Evolutionary conservation across 202 grass and related monocot species (phyloP).

Genomic region (Schoenoplectus tabernaemontani): DNA sequence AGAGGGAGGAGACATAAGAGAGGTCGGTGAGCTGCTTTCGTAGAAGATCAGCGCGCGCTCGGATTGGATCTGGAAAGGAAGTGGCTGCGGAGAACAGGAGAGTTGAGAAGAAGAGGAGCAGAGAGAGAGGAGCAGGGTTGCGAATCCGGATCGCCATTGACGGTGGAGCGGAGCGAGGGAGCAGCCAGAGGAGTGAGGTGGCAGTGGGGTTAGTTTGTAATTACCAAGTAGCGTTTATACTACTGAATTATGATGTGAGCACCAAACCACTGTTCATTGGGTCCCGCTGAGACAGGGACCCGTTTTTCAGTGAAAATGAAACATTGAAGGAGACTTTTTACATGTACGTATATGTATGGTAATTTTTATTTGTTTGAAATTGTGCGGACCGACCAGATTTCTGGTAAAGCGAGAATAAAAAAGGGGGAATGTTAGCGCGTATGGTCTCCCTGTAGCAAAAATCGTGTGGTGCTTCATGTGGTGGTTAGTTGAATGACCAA

Average conservation of each 20-base stretch:
- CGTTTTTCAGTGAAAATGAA: neutral
- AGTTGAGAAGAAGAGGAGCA: constrained; percentile 10
- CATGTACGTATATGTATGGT: no score
- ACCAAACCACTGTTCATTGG: no score
- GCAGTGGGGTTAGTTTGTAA: neutral
- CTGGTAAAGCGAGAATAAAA: constrained; percentile 9
- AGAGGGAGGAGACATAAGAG: constrained; percentile 40
- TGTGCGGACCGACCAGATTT: neutral
- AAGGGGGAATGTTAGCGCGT: constrained; percentile 8
- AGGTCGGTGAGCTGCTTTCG: constrained; percentile 82
- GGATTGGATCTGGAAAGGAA: neutral
- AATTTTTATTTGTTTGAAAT: neutral
- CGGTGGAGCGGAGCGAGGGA: neutral
- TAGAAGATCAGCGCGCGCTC: constrained; percentile 32
- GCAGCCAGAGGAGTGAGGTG: neutral
- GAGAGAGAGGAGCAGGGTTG: neutral
- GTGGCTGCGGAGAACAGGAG: neutral
- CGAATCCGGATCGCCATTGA: neutral
- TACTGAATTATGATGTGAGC: no score
- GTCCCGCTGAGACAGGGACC: neutral
- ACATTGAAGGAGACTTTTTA: no score
- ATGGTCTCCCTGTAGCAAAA: neutral
- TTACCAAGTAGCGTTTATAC: no score
- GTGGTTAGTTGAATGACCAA: neutral
- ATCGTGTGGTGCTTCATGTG: neutral